These are phyloP conservation scores for Cichorium intybus DNA, from an alignment of 140 eudicot species.

Conservation along the genomic window DNA sequence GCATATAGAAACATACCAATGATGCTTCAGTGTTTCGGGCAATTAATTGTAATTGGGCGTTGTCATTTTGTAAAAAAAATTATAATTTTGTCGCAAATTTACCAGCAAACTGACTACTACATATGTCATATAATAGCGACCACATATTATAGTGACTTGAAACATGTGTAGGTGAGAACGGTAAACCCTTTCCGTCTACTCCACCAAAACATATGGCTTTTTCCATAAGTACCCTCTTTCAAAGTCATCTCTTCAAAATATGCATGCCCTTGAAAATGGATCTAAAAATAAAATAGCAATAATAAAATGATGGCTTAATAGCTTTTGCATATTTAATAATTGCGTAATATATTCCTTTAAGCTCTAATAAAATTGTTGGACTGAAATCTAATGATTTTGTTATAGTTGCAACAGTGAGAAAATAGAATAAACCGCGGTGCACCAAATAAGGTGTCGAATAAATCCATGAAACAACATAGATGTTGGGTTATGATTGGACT, in stretches of 20 bases:
- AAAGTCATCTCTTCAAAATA: constrained; percentile 13
- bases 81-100: neutral
- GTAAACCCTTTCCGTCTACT: constrained; percentile 25
- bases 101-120: neutral
- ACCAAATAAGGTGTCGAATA: no score
- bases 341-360: no score
- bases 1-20: no score
- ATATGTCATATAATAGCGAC: neutral
- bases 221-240: constrained; percentile 15
- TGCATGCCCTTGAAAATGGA: neutral
- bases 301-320: neutral
- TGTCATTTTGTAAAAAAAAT: neutral
- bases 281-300: neutral
- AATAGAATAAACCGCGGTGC: no score
- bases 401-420: no score
- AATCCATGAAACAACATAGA: no score
- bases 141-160: constrained; percentile 3
- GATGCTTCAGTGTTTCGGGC: no score
- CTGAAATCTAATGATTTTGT: no score
- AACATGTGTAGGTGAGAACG: constrained; percentile 16
- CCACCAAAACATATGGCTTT: constrained; percentile 20
- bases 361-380: no score
- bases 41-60: no score
- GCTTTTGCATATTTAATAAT: no score
- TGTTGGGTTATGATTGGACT: no score